Percentiles rank a stretch among this genome's conserved stretches.
phyloP scores from a whole-genome alignment of 441 rosid genomes.

The Arabidopsis lyrata region DNA sequence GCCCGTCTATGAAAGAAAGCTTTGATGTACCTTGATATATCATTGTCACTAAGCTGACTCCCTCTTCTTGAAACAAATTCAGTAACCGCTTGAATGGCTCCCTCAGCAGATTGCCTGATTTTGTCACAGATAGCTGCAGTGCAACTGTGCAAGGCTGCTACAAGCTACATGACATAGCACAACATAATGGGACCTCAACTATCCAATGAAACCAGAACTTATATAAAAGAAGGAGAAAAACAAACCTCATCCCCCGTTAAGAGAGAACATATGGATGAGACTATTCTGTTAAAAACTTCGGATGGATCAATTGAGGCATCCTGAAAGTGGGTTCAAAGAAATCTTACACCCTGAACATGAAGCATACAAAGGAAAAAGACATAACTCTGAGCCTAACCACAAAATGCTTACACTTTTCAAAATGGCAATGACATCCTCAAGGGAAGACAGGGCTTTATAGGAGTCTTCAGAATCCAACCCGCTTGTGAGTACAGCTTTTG shows the following conservation, averaged over 20 bases:
- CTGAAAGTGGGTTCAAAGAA: slow-evolving; percentile 53
- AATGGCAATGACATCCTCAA: slow-evolving; percentile 98
- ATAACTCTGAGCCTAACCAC: slow-evolving; percentile 31
- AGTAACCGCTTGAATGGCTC: slow-evolving; percentile 91
- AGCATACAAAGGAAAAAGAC: slow-evolving; percentile 22
- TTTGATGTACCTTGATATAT: slow-evolving; percentile 77
- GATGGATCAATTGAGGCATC: slow-evolving; percentile 99
- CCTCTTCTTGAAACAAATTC: slow-evolving; percentile 93
- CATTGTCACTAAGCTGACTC: slow-evolving; percentile 75
- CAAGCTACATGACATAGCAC: slow-evolving; percentile 75
- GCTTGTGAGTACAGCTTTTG: slow-evolving; percentile 70
- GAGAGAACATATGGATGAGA: slow-evolving; percentile 80
- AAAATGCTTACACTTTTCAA: slow-evolving; percentile 80
- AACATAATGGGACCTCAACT: slow-evolving; percentile 29
- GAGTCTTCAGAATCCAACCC: slow-evolving; percentile 73
- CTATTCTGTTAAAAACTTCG: slow-evolving; percentile 96
- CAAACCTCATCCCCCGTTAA: slow-evolving; percentile 85
- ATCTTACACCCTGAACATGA: slow-evolving; percentile 28
- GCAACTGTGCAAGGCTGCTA: slow-evolving; percentile 78
- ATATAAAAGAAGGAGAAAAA: slow-evolving; percentile 38
- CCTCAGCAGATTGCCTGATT: slow-evolving; percentile 95
- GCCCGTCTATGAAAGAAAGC: slow-evolving; percentile 19
- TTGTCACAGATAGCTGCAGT: slow-evolving; percentile 88
- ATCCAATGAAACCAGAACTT: slow-evolving; percentile 23
- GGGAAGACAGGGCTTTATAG: slow-evolving; percentile 87